phyloP scores from a whole-genome alignment of 306 rosid species.

The Prunus fruticosa region DNA sequence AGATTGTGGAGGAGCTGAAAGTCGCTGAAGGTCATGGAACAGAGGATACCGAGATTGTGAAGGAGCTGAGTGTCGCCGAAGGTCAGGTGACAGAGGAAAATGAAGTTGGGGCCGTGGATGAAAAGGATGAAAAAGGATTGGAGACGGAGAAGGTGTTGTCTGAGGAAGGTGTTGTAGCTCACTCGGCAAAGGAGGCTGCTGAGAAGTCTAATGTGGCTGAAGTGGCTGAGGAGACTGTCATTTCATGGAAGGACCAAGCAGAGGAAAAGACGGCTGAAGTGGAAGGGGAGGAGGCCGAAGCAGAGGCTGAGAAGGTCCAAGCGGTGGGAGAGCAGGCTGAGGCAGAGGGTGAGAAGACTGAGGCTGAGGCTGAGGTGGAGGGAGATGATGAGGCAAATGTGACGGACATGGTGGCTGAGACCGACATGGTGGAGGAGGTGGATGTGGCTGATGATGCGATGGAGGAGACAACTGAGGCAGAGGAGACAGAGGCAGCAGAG shows the following conservation, averaged over 20 bases:
- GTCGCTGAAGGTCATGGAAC: background rate
- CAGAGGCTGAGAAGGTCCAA: background rate
- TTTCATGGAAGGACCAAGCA: background rate
- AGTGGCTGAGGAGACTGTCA: background rate
- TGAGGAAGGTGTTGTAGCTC: background rate
- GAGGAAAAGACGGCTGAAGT: background rate
- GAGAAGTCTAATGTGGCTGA: conserved; percentile 4
- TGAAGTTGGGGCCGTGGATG: background rate
- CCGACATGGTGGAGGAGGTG: conserved; percentile 12
- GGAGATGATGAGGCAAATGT: conserved; percentile 1
- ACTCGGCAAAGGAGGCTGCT: background rate
- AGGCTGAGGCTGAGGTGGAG: background rate
- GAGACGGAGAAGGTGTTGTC: background rate
- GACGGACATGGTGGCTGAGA: conserved; percentile 4
- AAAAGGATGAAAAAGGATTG: background rate
- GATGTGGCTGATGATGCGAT: conserved; percentile 5
- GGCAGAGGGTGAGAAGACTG: background rate
- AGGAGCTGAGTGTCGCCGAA: background rate
- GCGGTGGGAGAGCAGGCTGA: background rate
- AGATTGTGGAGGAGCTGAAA: conserved; percentile 5
- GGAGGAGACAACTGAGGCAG: conserved; percentile 31
- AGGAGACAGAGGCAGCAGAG: conserved; percentile 35
- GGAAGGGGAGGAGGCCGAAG: background rate
- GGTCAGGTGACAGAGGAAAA: conserved; percentile 11
- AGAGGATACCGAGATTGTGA: background rate